Evolutionary conservation across 108 stramenopile species (phyloP), one percentile per base, ranked within the genome.

Genomic region (Cyclotella sp.): DNA sequence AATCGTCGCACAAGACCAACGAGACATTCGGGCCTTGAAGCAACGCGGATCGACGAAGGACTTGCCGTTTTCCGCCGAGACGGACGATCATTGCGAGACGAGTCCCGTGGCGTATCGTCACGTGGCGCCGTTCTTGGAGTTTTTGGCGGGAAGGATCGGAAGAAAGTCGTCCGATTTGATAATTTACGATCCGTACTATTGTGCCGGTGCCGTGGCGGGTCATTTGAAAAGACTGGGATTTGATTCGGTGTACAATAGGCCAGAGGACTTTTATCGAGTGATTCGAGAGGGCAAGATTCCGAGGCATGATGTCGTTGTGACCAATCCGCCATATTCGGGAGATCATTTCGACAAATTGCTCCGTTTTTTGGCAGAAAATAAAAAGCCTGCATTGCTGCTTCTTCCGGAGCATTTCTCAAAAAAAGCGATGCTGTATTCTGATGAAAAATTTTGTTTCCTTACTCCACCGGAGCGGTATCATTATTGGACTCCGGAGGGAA

Each of bases 131-230:
- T 34, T 91, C 15, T 77, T 96, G 29, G 46, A 63, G 8, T 54
- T 40, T 15, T 47, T 95, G 12, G 76, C 85, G 18, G 41, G 14
- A 29, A 24, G 5, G 22, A 43, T 92, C 26, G 86, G 85, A n/a
- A 91, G 80, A 54, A 15, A 68, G 12, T 61, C 53, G 21, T 26
- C 39, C 16, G 46, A 78, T 1, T 67, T 94, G 62, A 26, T 16
- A 6, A 90, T 96, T 49, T 96, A 96, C 79, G 95, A 96, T 80
- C 94, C 94, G 3, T 96, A 94, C 72, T 96, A 80, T 75, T 96
- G 95, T 65, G 88, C 86, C 46, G 95, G 95, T 11, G 86, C 80
- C 15, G 80, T 91, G 9, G 63, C 77, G 0, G 41, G 42, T 7
- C 81, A 87, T 28, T 71, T 96, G 39, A 68, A 24, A 0, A 44